These are phyloP conservation scores for Fusarium fujikuroi DNA, from an alignment of 2,329 filamentous ascomycete species.

Conservation along the genomic window DNA sequence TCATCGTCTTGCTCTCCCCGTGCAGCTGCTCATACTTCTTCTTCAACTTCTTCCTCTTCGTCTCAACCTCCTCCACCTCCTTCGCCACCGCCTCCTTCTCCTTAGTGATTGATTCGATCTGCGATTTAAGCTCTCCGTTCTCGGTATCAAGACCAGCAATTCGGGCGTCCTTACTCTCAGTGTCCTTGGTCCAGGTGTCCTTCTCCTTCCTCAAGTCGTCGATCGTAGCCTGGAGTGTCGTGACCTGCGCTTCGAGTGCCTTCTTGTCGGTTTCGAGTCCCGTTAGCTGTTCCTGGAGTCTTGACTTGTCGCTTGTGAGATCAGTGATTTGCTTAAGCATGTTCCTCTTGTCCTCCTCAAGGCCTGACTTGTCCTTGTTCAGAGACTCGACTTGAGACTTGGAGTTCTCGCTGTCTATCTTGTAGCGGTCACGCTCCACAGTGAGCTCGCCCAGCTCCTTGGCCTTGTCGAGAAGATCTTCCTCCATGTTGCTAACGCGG, in stretches of 20 bases:
- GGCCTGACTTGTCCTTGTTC: conserved; percentile 32
- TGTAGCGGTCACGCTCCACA: conserved; percentile 39
- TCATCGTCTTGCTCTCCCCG: conserved; percentile 31
- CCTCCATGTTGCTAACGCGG: conserved; percentile 39
- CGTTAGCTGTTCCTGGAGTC: conserved; percentile 34
- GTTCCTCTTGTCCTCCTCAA: conserved; percentile 41
- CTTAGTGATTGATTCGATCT: conserved; percentile 38
- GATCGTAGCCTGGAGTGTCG: conserved; percentile 35
- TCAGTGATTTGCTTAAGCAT: conserved; percentile 33
- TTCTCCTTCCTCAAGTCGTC: conserved; percentile 38
- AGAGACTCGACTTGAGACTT: conserved; percentile 36
- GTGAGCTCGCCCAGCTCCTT: conserved; percentile 41
- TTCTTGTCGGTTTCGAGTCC: conserved; percentile 39
- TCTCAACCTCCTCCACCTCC: conserved; percentile 38
- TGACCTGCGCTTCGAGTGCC: conserved; percentile 35
- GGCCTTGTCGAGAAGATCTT: conserved; percentile 39
- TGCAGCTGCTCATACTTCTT: conserved; percentile 37
- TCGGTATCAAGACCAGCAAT: conserved; percentile 37
- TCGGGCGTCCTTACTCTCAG: conserved; percentile 38
- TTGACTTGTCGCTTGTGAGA: conserved; percentile 28
- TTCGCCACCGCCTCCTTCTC: conserved; percentile 40
- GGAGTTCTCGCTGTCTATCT: conserved; percentile 29
- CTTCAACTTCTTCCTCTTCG: conserved; percentile 41
- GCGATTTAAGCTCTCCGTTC: conserved; percentile 40
- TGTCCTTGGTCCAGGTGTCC: conserved; percentile 36